A percentile compares a stretch with the other conserved stretches of the same genome.
Conservation (phyloP, 495 filamentous ascomycete species). For the Penicillium bovifimosum region DNA sequence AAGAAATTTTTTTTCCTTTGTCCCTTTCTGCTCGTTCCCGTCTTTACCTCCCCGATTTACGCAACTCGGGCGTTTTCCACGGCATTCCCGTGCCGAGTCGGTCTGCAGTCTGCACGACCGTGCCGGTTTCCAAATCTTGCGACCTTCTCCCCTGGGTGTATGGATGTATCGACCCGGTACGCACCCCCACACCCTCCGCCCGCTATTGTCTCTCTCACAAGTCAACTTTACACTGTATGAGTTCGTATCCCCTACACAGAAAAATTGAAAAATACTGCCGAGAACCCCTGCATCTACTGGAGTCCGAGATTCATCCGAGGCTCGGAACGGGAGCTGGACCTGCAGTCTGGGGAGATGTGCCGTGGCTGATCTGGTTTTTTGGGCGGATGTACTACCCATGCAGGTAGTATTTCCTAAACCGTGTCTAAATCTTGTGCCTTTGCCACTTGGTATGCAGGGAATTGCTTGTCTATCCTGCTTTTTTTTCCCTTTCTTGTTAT, state of each 20-base stretch:
- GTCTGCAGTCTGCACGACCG: neutral
- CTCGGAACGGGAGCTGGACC: constrained; percentile 5
- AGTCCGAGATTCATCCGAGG: constrained; percentile 21
- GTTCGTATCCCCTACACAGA: no score
- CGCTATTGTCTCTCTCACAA: neutral
- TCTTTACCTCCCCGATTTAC: neutral
- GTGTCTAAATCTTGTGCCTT: neutral
- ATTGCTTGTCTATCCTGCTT: neutral
- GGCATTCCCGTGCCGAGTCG: constrained; percentile 22
- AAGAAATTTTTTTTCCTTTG: neutral
- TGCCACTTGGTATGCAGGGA: neutral
- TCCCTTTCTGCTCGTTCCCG: neutral
- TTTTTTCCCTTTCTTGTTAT: neutral
- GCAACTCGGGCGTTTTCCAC: constrained; percentile 3
- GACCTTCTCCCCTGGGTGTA: no score
- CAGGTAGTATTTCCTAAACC: neutral
- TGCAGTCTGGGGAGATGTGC: constrained; percentile 5
- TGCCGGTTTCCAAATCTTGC: neutral
- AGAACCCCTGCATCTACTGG: neutral
- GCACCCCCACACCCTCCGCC: neutral
- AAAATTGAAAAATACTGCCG: neutral
- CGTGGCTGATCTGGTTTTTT: neutral
- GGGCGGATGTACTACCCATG: neutral
- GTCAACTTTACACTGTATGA: no score
- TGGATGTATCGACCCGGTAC: neutral